Conservation (phyloP, 2,329 filamentous ascomycete species). For the Phialophora macrospora region DNA sequence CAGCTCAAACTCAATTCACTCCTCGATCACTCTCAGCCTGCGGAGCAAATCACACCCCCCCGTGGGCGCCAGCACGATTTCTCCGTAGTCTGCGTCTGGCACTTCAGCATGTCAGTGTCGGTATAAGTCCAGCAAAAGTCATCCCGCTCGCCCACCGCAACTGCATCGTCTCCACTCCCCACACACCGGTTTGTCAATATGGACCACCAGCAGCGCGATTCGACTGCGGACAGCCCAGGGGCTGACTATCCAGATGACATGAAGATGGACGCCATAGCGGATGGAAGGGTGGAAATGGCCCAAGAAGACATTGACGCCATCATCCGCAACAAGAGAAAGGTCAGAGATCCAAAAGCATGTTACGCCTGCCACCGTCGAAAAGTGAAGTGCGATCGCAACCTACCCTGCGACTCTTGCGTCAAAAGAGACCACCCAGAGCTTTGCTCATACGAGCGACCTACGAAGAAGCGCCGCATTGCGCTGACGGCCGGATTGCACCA, state of each 20-base stretch:
- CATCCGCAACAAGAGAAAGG: constrained; percentile 54
- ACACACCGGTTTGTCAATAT: constrained; percentile 8
- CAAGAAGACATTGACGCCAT: constrained; percentile 55
- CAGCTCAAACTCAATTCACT: constrained; percentile 10
- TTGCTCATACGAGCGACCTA: constrained; percentile 56
- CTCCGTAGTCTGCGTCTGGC: neutral
- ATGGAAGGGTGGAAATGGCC: constrained; percentile 45
- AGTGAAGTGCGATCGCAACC: constrained; percentile 56
- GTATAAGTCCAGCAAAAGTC: constrained; percentile 1
- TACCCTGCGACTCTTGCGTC: constrained; percentile 56
- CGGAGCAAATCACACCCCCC: neutral
- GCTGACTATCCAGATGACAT: constrained; percentile 34
- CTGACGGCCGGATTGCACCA: constrained; percentile 29
- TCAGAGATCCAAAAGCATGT: constrained; percentile 51
- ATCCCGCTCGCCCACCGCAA: constrained; percentile 7
- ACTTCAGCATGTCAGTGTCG: constrained; percentile 1
- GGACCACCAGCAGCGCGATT: constrained; percentile 26
- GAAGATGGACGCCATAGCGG: constrained; percentile 21
- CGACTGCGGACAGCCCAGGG: constrained; percentile 10
- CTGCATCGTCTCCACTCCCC: constrained; percentile 2
- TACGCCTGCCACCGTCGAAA: constrained; percentile 39
- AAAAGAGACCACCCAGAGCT: constrained; percentile 56
- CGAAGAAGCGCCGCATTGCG: constrained; percentile 49
- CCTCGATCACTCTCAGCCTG: neutral
- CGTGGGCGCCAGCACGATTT: constrained; percentile 1